phyloP scores from a whole-genome alignment of 805 yeast species.

The Starmerella kuoi region DNA sequence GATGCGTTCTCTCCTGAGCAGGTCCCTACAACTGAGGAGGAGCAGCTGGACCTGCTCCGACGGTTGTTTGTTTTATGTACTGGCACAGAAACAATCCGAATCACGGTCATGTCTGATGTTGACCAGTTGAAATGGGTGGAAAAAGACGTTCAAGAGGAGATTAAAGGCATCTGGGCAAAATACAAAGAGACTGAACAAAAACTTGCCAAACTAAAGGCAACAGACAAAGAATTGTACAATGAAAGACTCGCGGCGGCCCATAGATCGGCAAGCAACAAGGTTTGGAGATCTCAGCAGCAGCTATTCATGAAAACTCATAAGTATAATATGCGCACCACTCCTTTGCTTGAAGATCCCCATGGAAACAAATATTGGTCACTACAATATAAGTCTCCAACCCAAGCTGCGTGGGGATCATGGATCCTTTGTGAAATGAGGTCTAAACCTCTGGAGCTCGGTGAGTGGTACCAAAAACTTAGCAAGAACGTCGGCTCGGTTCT shows the following conservation, averaged over 20 bases:
- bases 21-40: slow-evolving; percentile 19
- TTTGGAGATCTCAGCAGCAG: slow-evolving; percentile 25
- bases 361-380: slow-evolving; percentile 31
- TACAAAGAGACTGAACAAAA: slow-evolving; percentile 22
- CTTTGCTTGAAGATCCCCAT: slow-evolving; percentile 27
- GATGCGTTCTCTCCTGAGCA: slow-evolving; percentile 15
- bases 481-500: slow-evolving; percentile 8
- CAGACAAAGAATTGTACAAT: slow-evolving; percentile 22
- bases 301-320: slow-evolving; percentile 25
- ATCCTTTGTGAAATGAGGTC: slow-evolving; percentile 24
- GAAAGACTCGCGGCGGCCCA: slow-evolving; percentile 24
- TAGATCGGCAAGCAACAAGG: slow-evolving; percentile 21
- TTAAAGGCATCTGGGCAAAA: slow-evolving; percentile 22
- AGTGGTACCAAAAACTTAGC: slow-evolving; percentile 13
- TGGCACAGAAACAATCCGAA: slow-evolving; percentile 29
- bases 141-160: slow-evolving; percentile 23
- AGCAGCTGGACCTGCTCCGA: slow-evolving; percentile 24
- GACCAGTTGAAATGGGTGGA: slow-evolving; percentile 25
- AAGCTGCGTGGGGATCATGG: slow-evolving; percentile 29
- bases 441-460: slow-evolving; percentile 10
- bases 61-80: slow-evolving; percentile 25
- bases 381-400: slow-evolving; percentile 26
- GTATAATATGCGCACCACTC: slow-evolving; percentile 26
- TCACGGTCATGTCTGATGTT: slow-evolving; percentile 27
- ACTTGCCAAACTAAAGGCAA: slow-evolving; percentile 20